These are phyloP conservation scores for Penicillium coffeae DNA, from an alignment of 495 filamentous ascomycete genomes.

Conservation along the genomic window DNA sequence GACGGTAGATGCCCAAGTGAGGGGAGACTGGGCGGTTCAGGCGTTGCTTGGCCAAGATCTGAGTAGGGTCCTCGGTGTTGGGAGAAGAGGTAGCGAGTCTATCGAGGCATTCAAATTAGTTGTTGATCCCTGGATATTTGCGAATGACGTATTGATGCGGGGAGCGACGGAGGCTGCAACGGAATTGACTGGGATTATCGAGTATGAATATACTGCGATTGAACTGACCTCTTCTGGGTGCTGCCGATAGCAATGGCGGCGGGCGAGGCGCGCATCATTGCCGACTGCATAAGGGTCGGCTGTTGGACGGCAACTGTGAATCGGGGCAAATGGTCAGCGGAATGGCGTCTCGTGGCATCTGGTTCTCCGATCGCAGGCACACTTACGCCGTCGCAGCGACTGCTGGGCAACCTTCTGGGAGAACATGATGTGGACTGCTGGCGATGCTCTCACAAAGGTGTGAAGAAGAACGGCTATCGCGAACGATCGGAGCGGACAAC, in stretches of 20 bases:
- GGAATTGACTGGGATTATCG: not conserved
- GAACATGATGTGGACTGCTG: constrained; percentile 50
- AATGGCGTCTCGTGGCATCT: constrained; percentile 1
- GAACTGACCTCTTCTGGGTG: constrained; percentile 53
- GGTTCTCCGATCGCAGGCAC: not conserved
- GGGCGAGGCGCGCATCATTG: constrained; percentile 48
- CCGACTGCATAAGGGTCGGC: constrained; percentile 44
- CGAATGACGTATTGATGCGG: constrained; percentile 31
- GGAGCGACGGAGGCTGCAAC: not conserved
- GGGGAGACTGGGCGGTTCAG: constrained; percentile 79
- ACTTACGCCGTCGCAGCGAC: constrained; percentile 66
- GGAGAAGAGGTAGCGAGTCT: constrained; percentile 56
- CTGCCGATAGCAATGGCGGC: constrained; percentile 48
- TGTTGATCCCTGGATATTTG: constrained; percentile 2
- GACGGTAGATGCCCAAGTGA: constrained; percentile 84
- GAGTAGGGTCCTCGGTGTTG: constrained; percentile 52
- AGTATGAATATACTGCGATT: not conserved
- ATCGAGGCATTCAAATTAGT: constrained; percentile 12
- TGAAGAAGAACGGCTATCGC: constrained; percentile 15
- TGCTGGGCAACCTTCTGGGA: constrained; percentile 63
- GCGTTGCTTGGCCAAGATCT: constrained; percentile 82
- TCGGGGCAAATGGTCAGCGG: constrained; percentile 17
- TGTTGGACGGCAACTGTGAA: constrained; percentile 48
- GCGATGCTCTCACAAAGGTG: constrained; percentile 15
- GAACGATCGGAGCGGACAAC: constrained; percentile 40